Evolutionary conservation across 345 rosid genomes (phyloP).

Genomic region (Angophora floribunda): DNA sequence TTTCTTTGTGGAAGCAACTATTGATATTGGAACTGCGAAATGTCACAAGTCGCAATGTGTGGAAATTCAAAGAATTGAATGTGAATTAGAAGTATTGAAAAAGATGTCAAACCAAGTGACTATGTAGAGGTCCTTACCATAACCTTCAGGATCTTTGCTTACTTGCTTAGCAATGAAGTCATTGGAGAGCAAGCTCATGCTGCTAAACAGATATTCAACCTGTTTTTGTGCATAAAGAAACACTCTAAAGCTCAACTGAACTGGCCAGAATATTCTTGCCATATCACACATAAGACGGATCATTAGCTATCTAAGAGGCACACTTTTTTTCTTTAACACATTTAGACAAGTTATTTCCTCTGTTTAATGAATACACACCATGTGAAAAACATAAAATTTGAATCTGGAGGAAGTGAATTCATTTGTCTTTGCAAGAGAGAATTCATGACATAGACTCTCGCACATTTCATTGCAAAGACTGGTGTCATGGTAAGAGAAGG

Average conservation of each 20-base stretch:
- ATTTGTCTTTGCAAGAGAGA: neutral
- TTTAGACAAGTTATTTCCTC: neutral
- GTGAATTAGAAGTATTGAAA: no score
- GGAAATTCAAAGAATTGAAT: neutral
- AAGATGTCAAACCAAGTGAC: neutral
- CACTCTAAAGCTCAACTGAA: neutral
- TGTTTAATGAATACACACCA: neutral
- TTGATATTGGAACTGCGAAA: conserved; percentile 56
- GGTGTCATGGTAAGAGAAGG: neutral
- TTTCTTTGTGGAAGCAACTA: conserved; percentile 75
- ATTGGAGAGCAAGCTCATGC: conserved; percentile 88
- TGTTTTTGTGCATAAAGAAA: conserved; percentile 3
- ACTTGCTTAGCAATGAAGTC: conserved; percentile 77
- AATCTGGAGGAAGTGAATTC: neutral
- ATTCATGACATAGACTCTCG: neutral
- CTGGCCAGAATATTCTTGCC: neutral
- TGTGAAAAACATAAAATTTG: neutral
- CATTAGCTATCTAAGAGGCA: neutral
- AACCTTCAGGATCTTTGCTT: conserved; percentile 82
- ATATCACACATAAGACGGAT: neutral
- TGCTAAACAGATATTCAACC: conserved; percentile 90
- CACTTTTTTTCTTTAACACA: neutral
- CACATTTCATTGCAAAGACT: neutral
- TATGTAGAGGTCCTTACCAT: conserved; percentile 36
- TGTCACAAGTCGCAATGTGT: no score